phyloP scores from a whole-genome alignment of 208 protist species.

The Porcisia hertigi region DNA sequence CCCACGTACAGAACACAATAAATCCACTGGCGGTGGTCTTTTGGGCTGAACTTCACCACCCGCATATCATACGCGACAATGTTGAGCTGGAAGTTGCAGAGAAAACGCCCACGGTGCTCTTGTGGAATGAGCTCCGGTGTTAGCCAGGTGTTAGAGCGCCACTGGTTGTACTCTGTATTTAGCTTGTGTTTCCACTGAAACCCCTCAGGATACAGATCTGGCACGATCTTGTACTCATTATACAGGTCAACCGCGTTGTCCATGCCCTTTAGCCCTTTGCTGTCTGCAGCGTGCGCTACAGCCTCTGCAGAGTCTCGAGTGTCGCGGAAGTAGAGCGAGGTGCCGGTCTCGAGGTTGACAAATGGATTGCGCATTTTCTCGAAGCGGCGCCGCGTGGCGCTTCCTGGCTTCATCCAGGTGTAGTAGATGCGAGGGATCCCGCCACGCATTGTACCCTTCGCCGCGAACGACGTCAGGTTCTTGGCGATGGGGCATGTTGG shows the following conservation, averaged over 20 bases:
- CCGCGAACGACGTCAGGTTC: conserved; percentile 87
- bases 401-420: conserved; percentile 91
- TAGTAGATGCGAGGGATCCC: conserved; percentile 94
- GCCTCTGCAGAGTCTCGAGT: conserved; percentile 88
- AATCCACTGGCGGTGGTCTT: conserved; percentile 93
- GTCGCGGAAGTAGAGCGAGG: conserved; percentile 92
- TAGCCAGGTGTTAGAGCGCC: conserved; percentile 93
- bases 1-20: conserved; percentile 93
- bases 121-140: conserved; percentile 91
- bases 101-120: conserved; percentile 91
- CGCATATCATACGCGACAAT: conserved; percentile 92
- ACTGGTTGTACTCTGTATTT: conserved; percentile 94
- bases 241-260: conserved; percentile 91
- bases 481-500: conserved; percentile 40
- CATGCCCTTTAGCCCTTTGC: conserved; percentile 92
- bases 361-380: conserved; percentile 95
- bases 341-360: conserved; percentile 90
- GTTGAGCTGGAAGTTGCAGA: conserved; percentile 94
- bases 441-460: conserved; percentile 91
- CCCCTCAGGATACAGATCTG: conserved; percentile 92
- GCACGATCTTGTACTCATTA: conserved; percentile 94
- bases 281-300: conserved; percentile 82
- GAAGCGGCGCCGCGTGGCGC: conserved; percentile 88
- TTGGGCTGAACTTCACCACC: conserved; percentile 93
- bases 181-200: conserved; percentile 95